Evolutionary conservation across 2,329 filamentous ascomycete species (phyloP).

Genomic region (Endoconidiophora laricicola): DNA sequence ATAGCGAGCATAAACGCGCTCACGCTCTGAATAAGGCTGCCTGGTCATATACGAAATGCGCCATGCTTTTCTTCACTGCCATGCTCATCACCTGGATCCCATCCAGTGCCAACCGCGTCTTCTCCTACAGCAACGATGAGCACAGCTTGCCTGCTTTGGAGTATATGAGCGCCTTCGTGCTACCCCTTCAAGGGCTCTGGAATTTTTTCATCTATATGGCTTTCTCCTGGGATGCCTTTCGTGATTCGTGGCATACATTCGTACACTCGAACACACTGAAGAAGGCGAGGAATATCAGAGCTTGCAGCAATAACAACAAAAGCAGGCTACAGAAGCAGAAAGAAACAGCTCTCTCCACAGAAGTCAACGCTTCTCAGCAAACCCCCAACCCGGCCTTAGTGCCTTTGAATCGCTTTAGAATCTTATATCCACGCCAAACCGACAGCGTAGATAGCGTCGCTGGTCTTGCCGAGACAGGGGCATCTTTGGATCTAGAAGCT

Average conservation of each 20-base stretch:
- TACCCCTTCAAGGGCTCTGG: conserved; percentile 65
- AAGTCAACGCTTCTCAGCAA: too few relatives aligned
- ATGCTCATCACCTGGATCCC: conserved; percentile 54
- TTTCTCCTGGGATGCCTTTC: conserved; percentile 44
- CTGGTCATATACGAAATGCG: conserved; percentile 47
- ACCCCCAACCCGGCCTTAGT: too few relatives aligned
- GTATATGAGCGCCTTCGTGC: conserved; percentile 49
- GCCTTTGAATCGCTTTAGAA: too few relatives aligned
- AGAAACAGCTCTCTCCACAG: too few relatives aligned
- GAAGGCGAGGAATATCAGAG: background rate
- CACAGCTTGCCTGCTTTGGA: conserved; percentile 38
- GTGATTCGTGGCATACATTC: conserved; percentile 15
- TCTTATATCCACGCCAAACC: too few relatives aligned
- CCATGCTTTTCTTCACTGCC: conserved; percentile 48
- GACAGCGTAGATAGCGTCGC: too few relatives aligned
- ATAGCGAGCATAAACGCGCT: conserved; percentile 16
- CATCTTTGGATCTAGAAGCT: too few relatives aligned
- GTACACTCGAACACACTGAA: background rate
- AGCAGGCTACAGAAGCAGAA: background rate
- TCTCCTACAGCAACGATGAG: conserved; percentile 38
- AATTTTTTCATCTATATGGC: conserved; percentile 55
- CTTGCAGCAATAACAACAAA: background rate
- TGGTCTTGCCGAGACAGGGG: too few relatives aligned
- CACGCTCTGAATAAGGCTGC: conserved; percentile 39
- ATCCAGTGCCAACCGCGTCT: conserved; percentile 55